These are phyloP conservation scores for Aspergillus oerlinghausenensis DNA, from an alignment of 2,329 filamentous ascomycete genomes.

Conservation along the genomic window DNA sequence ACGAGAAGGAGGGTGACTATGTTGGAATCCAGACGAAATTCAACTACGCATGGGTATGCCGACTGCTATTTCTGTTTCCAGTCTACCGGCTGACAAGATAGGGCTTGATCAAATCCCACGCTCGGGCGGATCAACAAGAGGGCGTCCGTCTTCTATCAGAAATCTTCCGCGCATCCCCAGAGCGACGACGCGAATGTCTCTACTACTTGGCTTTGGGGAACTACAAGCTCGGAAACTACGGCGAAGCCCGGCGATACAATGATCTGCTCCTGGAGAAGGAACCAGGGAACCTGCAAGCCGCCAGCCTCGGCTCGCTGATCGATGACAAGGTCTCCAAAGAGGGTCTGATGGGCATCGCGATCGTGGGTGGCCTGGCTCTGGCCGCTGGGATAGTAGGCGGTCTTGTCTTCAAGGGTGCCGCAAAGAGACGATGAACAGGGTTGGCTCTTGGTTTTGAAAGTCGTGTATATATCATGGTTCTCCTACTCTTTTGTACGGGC, in stretches of 20 bases:
- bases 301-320: slow-evolving; percentile 79
- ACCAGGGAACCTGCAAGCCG: slow-evolving; percentile 83
- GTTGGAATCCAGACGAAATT: slow-evolving; percentile 98
- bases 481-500: neutral
- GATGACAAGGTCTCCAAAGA: slow-evolving; percentile 96
- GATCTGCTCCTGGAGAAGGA: slow-evolving; percentile 87
- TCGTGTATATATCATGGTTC: neutral
- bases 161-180: slow-evolving; percentile 90
- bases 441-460: neutral
- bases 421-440: slow-evolving; percentile 52
- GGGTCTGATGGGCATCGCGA: slow-evolving; percentile 88
- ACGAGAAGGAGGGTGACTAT: slow-evolving; percentile 95
- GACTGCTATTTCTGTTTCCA: neutral
- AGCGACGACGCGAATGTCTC: slow-evolving; percentile 92
- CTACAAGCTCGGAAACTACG: slow-evolving; percentile 98
- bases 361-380: slow-evolving; percentile 86
- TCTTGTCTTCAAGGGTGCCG: slow-evolving; percentile 68
- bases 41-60: slow-evolving; percentile 93
- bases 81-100: slow-evolving; percentile 34
- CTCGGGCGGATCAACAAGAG: slow-evolving; percentile 82
- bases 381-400: slow-evolving; percentile 91
- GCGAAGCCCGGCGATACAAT: slow-evolving; percentile 90
- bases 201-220: slow-evolving; percentile 97
- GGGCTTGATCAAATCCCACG: slow-evolving; percentile 91
- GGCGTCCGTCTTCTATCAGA: slow-evolving; percentile 90